Conservation (phyloP, 2,329 filamentous ascomycete genomes). For the Alternaria solani region DNA sequence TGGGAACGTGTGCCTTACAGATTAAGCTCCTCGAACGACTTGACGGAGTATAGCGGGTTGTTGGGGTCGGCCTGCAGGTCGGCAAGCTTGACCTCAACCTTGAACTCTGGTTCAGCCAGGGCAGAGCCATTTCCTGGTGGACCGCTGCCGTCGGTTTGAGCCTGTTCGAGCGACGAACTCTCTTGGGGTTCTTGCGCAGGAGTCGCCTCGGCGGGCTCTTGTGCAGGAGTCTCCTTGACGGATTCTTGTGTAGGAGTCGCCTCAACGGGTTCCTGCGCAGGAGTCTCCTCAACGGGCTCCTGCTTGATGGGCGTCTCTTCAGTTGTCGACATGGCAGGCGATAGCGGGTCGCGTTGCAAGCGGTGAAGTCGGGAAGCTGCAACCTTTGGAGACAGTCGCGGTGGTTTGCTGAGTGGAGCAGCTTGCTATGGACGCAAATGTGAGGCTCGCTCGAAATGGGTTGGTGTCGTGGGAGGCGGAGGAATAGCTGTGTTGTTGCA, state of each 20-base stretch:
- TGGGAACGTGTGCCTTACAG: constrained; percentile 67
- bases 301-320: constrained; percentile 25
- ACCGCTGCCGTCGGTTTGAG: constrained; percentile 59
- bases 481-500: not conserved
- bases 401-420: not conserved
- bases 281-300: constrained; percentile 21
- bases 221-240: no score
- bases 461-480: not conserved
- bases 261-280: not conserved
- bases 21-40: constrained; percentile 83
- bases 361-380: constrained; percentile 4
- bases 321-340: constrained; percentile 19
- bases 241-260: constrained; percentile 7
- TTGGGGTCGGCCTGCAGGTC: constrained; percentile 87
- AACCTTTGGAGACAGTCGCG: not conserved
- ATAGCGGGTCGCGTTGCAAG: constrained; percentile 4
- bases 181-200: constrained; percentile 4
- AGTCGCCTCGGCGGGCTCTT: constrained; percentile 21
- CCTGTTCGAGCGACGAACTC: constrained; percentile 24
- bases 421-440: not conserved
- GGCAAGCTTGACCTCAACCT: constrained; percentile 91
- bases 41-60: constrained; percentile 86
- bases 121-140: constrained; percentile 51
- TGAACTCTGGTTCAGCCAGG: constrained; percentile 76
- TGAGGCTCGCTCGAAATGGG: not conserved